Base-by-base conservation (phyloP, 2,329 filamentous ascomycete species). In the Epichloe glyceriae region DNA sequence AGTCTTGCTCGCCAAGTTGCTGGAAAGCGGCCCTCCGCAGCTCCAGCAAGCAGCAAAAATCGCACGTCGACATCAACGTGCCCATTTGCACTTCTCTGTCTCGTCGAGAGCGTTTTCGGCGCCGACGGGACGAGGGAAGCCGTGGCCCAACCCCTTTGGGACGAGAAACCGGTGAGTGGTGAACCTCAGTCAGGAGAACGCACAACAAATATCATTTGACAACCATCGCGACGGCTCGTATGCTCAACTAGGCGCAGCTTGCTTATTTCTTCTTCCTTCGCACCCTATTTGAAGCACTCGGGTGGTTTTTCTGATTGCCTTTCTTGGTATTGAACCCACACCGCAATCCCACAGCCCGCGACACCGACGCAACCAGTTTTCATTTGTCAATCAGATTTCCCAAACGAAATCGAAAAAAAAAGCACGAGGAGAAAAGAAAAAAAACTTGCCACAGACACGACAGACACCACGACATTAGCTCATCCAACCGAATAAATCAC, bases 1-100 rank as follows among this genome's bases (percentile, higher is more conserved):
- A 55, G 52, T 53, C 39, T 51, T 39, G 38, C 52, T 52, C 48
- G 48, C 48, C 34, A 33, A 34, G 43, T 47, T 45, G 50, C 47
- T 47, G 52, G 46, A 51, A 45, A 47, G 46, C 48, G 38, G 39
- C 50, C 7, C 46, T 39, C 17, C 41, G 39, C 47, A 52, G 37
- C 37, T 37, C 47, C 50, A 47, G 47, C 47, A 49, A 49, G 37
- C 37, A 46, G 47, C 35, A 41, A 38, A 15, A 43, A 43, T 22
- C 34, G 30, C 47, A 35, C 17, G 38, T 35, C 39, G 38, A 42
- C 20, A 20, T 40, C 15, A 38, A 33, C 37, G 45, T 46, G 33
- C 33, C n/a, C 37, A 6, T 35, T 46, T 41, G 47, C 33, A 26
- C 19, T 20, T 37, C 12, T 30, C 26, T 46, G 20, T 44, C 19